phyloP scores from a whole-genome alignment of 2,329 filamentous ascomycete species.

The Davidsoniella australis region DNA sequence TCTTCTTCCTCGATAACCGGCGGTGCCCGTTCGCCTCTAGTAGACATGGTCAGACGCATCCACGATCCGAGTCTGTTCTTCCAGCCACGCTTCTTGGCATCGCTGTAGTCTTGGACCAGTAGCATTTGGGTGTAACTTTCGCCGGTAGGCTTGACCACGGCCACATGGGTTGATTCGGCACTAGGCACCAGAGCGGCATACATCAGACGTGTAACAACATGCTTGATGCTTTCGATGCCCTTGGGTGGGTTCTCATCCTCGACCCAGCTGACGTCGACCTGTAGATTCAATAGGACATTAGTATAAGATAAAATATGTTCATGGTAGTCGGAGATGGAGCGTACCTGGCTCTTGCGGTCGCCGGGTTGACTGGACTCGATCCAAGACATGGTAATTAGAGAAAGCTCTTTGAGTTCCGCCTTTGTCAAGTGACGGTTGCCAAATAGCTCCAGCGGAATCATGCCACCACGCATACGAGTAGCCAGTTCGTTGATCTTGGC shows the following conservation, averaged over 20 bases:
- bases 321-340: neutral
- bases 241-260: conserved; percentile 2
- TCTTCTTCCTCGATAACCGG: neutral
- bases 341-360: neutral
- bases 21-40: neutral
- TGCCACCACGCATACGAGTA: conserved; percentile 16
- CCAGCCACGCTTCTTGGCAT: conserved; percentile 7
- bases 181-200: conserved; percentile 2
- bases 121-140: neutral
- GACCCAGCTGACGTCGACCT: conserved; percentile 9
- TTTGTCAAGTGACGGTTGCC: conserved; percentile 13
- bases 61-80: conserved; percentile 8
- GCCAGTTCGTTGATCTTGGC: conserved; percentile 21
- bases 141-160: neutral
- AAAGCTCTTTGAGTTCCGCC: conserved; percentile 18
- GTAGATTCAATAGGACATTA: neutral
- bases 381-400: conserved; percentile 20
- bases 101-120: conserved; percentile 4
- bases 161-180: neutral
- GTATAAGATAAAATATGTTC: neutral
- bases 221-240: conserved; percentile 10
- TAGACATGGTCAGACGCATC: conserved; percentile 8
- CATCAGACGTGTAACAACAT: conserved; percentile 11
- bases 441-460: conserved; percentile 16
- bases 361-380: conserved; percentile 2